Evolutionary conservation across 2,329 filamentous ascomycete genomes (phyloP), one percentile per base, ranked within the genome.

Genomic region (Seiridium cupressi): DNA sequence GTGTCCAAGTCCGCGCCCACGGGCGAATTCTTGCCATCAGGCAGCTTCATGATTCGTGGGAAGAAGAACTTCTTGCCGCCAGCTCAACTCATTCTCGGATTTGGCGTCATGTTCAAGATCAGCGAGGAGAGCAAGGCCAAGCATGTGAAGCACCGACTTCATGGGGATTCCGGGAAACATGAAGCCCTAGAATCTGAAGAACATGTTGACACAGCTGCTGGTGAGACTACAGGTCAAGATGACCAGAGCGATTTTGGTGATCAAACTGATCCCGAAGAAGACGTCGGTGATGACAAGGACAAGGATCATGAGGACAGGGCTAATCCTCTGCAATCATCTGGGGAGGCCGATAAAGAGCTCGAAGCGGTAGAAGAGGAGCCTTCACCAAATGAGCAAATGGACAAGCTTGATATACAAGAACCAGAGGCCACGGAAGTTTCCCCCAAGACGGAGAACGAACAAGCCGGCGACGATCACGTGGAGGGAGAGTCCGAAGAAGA

Each of bases 1-100:
- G 92, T 99, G 0, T 92, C 91, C 8, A 98, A 98, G 76, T 91
- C 87, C 40, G 89, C 90, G 0, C 82, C 88, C 1, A 87, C 85
- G 0, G 94, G 94, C 32, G 93, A 96, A 65, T 94, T 91, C 67
- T 76, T 99, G 5, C 84, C 88, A 0, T 81, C 85, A 0, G 95
- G 94, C 18, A 86, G 86, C 63, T 97, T 99, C 72, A 86, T 89
- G 74, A 82, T 97, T 53, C 84, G 85, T 44, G 94, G 93, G 2
- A 90, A 91, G 76, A 98, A 97, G 79, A 97, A 97, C 69, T 95
- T 90, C 67, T 75, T 99, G 42, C 91, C 94, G 0, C 94, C 95
- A 1, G 89, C 92, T 5, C 93, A 94, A 69, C 81, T 98, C 35
- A 79, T 97, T 1, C 84, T 99, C 38, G 95, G 95, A 0, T 91